Conservation (phyloP, 1,284 basidiomycete species). For the Cutaneotrichosporon sp. region DNA sequence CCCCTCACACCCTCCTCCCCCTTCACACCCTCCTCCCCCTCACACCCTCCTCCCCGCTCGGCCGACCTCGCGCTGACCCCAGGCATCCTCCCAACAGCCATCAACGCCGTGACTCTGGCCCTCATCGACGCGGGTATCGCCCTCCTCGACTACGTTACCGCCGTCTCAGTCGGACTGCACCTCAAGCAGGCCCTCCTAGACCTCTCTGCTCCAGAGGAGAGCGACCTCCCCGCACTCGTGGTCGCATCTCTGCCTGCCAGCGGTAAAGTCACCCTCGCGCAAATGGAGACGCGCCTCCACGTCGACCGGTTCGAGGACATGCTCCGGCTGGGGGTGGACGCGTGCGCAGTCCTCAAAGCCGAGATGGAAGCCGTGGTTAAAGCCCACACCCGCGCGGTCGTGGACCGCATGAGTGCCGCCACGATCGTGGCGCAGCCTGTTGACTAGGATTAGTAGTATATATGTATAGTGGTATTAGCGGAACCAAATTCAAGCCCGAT, state of each 20-base stretch:
- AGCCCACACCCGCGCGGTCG: slow-evolving; percentile 64
- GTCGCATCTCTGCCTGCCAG: slow-evolving; percentile 84
- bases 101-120: slow-evolving; percentile 92
- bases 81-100: slow-evolving; percentile 85
- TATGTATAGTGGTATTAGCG: too few species aligned
- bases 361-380: slow-evolving; percentile 80
- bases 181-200: slow-evolving; percentile 75
- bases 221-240: slow-evolving; percentile 80
- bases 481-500: too few species aligned
- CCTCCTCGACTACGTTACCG: slow-evolving; percentile 83
- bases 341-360: slow-evolving; percentile 70
- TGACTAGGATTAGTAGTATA: neutral
- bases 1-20: too few species aligned
- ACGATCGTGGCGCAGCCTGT: neutral
- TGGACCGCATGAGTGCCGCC: slow-evolving; percentile 50
- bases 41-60: too few species aligned
- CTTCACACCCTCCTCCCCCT: too few species aligned
- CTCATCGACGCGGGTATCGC: slow-evolving; percentile 84
- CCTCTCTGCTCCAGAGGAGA: slow-evolving; percentile 83
- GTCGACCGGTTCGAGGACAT: slow-evolving; percentile 90
- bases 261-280: slow-evolving; percentile 78
- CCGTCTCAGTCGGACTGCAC: slow-evolving; percentile 72
- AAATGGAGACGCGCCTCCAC: slow-evolving; percentile 91
- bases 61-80: slow-evolving; percentile 9
- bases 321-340: slow-evolving; percentile 73